These are phyloP conservation scores for Silene coronaria DNA, from an alignment of 179 eudicot genomes.

Conservation along the genomic window DNA sequence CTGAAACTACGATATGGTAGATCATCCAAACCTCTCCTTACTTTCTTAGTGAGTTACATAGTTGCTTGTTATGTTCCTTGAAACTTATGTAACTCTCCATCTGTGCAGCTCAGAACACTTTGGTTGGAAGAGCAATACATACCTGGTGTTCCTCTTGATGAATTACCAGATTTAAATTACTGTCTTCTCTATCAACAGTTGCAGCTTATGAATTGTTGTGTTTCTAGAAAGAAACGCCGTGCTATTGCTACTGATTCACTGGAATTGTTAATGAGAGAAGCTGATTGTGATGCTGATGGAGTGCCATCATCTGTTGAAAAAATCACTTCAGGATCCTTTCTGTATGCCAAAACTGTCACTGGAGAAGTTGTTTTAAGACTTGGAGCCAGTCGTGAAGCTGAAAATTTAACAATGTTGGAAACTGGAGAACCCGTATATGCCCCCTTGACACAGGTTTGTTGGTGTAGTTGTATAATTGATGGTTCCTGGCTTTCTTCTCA, in stretches of 20 bases:
- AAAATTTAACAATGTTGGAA: constrained; percentile 66
- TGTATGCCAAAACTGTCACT: constrained; percentile 54
- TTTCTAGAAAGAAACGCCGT: constrained; percentile 77
- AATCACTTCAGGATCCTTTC: constrained; percentile 33
- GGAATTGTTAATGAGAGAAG: constrained; percentile 44
- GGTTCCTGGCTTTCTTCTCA: background rate
- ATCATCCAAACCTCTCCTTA: background rate
- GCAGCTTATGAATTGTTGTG: constrained; percentile 89
- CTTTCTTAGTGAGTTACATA: background rate
- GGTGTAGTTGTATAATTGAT: background rate
- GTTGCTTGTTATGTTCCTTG: background rate
- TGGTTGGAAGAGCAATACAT: constrained; percentile 82
- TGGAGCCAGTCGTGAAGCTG: constrained; percentile 59
- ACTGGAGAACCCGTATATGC: constrained; percentile 82
- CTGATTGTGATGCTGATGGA: constrained; percentile 42
- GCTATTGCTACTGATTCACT: constrained; percentile 51
- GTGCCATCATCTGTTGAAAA: constrained; percentile 36
- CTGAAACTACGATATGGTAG: background rate
- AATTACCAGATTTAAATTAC: constrained; percentile 64
- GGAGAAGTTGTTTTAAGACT: constrained; percentile 76
- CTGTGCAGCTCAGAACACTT: constrained; percentile 74
- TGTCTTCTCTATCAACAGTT: constrained; percentile 83
- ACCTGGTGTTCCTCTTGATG: constrained; percentile 78
- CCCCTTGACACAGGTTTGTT: constrained; percentile 76
- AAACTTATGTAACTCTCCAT: background rate